Evolutionary conservation across 306 rosid genomes (phyloP).

Genomic region (Quercus rubra): DNA sequence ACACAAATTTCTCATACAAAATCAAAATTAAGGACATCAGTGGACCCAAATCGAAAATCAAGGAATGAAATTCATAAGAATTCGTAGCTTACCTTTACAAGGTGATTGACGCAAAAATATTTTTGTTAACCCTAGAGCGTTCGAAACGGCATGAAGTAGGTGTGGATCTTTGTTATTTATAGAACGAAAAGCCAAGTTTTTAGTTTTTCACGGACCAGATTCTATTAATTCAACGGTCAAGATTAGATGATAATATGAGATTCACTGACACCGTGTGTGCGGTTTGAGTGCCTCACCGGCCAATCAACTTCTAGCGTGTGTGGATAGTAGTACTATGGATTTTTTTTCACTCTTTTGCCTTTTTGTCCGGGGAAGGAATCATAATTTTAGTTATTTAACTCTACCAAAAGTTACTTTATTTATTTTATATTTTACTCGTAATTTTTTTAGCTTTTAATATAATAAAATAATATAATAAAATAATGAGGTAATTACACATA

Average conservation of each 20-base stretch:
- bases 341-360: too few species aligned
- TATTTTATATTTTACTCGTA: too few species aligned
- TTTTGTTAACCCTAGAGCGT: constrained; percentile 1
- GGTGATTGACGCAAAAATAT: neutral
- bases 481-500: too few species aligned
- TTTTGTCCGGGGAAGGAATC: too few species aligned
- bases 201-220: constrained; percentile 28
- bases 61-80: neutral
- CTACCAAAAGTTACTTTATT: too few species aligned
- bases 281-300: neutral
- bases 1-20: neutral
- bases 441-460: too few species aligned
- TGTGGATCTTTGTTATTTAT: constrained; percentile 13
- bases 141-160: neutral
- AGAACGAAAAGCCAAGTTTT: constrained; percentile 5
- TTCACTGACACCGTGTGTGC: neutral
- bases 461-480: too few species aligned
- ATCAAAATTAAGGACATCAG: neutral
- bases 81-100: constrained; percentile 23
- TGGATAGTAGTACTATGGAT: too few species aligned
- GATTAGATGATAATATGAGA: neutral
- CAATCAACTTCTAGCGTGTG: neutral
- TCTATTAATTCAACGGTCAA: constrained; percentile 8
- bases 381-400: too few species aligned
- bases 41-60: neutral